Evolutionary conservation across 768 basidiomycete genomes (phyloP), one percentile per base, ranked within the genome.

Genomic region (Collybiopsis confluens): DNA sequence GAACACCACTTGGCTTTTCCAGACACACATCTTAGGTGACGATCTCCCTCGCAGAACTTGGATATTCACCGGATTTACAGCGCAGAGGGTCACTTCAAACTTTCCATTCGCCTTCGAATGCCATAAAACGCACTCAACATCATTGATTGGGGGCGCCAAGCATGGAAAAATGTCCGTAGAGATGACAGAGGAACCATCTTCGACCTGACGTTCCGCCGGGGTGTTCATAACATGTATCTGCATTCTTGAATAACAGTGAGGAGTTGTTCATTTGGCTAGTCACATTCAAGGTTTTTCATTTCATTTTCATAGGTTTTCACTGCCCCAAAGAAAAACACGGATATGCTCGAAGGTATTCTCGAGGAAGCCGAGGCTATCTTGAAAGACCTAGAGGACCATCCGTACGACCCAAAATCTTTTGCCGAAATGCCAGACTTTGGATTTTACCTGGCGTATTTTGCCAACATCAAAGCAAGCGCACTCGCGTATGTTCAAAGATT

Each of bases 121-220:
- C 40, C 70, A 67, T 37, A 61, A 62, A 63, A 66, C 6, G 70
- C 69, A 4, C 50, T 77, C 18, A 73, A 76, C 13, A 55, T 78
- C 16, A 62, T 79, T 2, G 62, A 73, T 28, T 76, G 77, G 72
- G 79, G 80, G 20, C 52, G 61, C 3, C 58, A 60, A 23, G 49
- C 57, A 6, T 80, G 76, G 72, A 59, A 67, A 30, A 59, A 77
- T 54, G 72, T 79, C 7, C 57, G 70, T 1, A 54, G 36, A 21
- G 58, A 67, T n/a, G 68, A 73, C 16, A 63, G 73, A 13, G 78
- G 79, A 3, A 62, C 61, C 9, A 70, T 81, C 11, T 81, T 81
- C 48, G 66, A 72, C 26, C 41, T 52, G 2, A 69, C 70, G 4
- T 77, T 77, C 57, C 59, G 78, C 9, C 68, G 74, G 24, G 76